Evolutionary conservation across 2,329 filamentous ascomycete genomes (phyloP), one percentile per base, ranked within the genome.

Genomic region (Penicillium sp.): DNA sequence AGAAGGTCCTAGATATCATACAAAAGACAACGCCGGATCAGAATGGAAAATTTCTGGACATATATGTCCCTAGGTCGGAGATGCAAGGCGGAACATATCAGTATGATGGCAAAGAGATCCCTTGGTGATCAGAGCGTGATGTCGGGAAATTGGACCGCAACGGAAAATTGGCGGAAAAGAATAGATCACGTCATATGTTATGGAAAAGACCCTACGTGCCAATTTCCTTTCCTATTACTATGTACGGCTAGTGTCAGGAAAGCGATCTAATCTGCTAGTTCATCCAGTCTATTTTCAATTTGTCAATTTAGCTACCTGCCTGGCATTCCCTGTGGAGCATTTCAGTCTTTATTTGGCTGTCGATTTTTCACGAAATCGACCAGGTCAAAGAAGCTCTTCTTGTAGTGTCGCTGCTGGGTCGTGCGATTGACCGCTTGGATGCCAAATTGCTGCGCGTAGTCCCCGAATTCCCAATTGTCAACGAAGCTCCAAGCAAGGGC

Each of bases 321-420:
- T 35, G 30, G 3, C 0, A 35, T 33, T 35, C 5, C 2, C 26
- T 2, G 5, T 8, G 3, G 14, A 12, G 0, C 4, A 30, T 26
- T 6, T 51, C 26, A 52, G 6, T 43, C 31, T 37, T 43, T 50
- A 16, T 26, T 50, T 1, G 16, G 14, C 25, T 63, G 61, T 36
- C 62, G 47, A 19, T 59, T 46, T 48, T 58, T 63, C 12, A 82
- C 67, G 55, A 83, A 83, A 61, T 84, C 80, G 16, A 84, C 79
- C 61, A 80, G 66, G 51, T 84, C 82, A 61, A 84, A 84, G 61
- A 84, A 82, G 47, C 80, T 83, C 73, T 82, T 82, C 72, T 84
- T 85, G 50, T 79, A 84, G 37, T 72, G 66, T 25, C 82, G 67
- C 58, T 78, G 73, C 65, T 80, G 76, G 4, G 77, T 81, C 3